Conservation (phyloP, 805 yeast species). For the Yueomyces sinensis region DNA sequence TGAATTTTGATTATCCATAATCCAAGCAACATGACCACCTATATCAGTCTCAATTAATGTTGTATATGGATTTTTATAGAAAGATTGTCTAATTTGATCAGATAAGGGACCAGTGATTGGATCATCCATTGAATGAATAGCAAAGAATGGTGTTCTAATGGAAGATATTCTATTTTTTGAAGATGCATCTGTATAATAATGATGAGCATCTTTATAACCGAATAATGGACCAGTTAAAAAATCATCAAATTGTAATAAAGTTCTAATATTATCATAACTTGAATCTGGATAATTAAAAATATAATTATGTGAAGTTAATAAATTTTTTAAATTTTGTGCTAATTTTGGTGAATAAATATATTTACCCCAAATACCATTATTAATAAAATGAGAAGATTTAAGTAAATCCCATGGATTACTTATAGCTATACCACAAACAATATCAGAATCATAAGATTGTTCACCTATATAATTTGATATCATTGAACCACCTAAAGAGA, state of each 20-base stretch:
- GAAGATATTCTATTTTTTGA: slow-evolving; percentile 37
- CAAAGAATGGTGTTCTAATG: slow-evolving; percentile 50
- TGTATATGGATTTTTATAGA: slow-evolving; percentile 45
- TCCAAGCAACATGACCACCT: slow-evolving; percentile 86
- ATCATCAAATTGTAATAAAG: slow-evolving; percentile 48
- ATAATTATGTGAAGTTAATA: slow-evolving; percentile 31
- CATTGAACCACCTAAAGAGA: slow-evolving; percentile 67
- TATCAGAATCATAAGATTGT: slow-evolving; percentile 32
- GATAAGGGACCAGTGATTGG: slow-evolving; percentile 48
- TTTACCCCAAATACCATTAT: slow-evolving; percentile 29
- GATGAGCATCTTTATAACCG: slow-evolving; percentile 49
- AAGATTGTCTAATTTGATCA: slow-evolving; percentile 26
- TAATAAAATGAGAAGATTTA: slow-evolving; percentile 33
- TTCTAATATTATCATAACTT: slow-evolving; percentile 17
- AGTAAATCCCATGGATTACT: slow-evolving; percentile 67
- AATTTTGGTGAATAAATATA: slow-evolving; percentile 37
- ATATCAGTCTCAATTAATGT: slow-evolving; percentile 43
- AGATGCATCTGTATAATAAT: slow-evolving; percentile 54
- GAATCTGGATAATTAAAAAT: slow-evolving; percentile 20
- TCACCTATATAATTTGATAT: slow-evolving; percentile 63
- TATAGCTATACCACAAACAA: slow-evolving; percentile 45
- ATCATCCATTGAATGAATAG: slow-evolving; percentile 58
- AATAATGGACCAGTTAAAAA: slow-evolving; percentile 49
- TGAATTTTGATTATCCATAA: slow-evolving; percentile 34
- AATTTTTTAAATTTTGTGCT: slow-evolving; percentile 32